Conservation (phyloP, 306 rosid species). For the Vicia sativa region DNA sequence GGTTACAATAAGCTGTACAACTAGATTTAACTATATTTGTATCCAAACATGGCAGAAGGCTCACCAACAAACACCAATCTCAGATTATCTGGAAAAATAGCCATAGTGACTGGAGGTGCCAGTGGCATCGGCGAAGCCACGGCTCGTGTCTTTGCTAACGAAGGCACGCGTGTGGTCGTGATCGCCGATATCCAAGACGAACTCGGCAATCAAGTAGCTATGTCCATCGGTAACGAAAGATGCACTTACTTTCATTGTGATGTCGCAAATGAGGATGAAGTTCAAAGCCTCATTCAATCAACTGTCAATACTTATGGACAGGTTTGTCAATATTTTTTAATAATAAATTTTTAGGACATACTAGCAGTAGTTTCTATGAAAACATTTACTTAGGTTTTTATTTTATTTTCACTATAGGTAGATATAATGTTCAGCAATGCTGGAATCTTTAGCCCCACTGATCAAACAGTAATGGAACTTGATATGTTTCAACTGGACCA, state of each 20-base stretch:
- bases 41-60: constrained; percentile 29
- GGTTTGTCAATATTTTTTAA: not conserved
- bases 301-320: constrained; percentile 45
- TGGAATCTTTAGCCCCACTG: constrained; percentile 26
- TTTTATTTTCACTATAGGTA: not conserved
- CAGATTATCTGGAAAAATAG: constrained; percentile 47
- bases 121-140: constrained; percentile 69
- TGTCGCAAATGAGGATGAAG: constrained; percentile 55
- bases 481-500: constrained; percentile 42
- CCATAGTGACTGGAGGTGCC: constrained; percentile 59
- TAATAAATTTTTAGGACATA: too few species aligned
- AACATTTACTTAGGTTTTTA: not conserved
- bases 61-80: not conserved
- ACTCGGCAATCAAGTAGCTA: constrained; percentile 40
- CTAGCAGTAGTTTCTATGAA: not conserved
- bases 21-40: too few species aligned
- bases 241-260: constrained; percentile 59
- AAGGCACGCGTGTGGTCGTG: constrained; percentile 50
- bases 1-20: too few species aligned
- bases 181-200: constrained; percentile 60
- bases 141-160: constrained; percentile 41
- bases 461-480: constrained; percentile 44
- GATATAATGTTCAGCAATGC: constrained; percentile 68
- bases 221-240: constrained; percentile 43
- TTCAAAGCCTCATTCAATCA: constrained; percentile 36